These are phyloP conservation scores for Asparagopsis taxiformis DNA, from an alignment of 31 red algal species.

Conservation along the genomic window DNA sequence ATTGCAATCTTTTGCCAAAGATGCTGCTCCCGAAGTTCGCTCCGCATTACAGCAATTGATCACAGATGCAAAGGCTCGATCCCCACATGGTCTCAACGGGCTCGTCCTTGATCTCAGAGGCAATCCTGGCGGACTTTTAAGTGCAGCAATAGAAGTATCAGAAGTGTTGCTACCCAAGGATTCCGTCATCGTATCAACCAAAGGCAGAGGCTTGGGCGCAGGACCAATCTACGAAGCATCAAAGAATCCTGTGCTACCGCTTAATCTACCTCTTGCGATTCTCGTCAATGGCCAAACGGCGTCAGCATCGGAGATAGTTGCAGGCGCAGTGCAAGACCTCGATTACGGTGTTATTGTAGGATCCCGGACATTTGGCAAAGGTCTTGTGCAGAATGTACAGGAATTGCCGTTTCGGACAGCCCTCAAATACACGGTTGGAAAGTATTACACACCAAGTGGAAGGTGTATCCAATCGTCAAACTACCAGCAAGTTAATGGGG, in stretches of 20 bases:
- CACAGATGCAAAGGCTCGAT: background rate
- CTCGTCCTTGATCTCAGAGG: conserved; percentile 91
- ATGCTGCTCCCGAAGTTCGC: conserved; percentile 76
- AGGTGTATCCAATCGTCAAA: conserved; percentile 92
- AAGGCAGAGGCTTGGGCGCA: conserved; percentile 75
- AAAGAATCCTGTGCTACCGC: conserved; percentile 18
- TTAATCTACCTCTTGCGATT: conserved; percentile 62
- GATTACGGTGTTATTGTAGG: conserved; percentile 87
- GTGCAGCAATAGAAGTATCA: conserved; percentile 84
- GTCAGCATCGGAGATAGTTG: conserved; percentile 93
- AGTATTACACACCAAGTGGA: conserved; percentile 98
- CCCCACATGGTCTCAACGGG: conserved; percentile 19
- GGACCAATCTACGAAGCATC: conserved; percentile 45
- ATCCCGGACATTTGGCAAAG: conserved; percentile 89
- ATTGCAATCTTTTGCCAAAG: conserved; percentile 80
- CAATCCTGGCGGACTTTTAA: conserved; percentile 92
- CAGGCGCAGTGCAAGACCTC: conserved; percentile 95
- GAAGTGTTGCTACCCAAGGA: conserved; percentile 79
- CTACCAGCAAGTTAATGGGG: conserved; percentile 60
- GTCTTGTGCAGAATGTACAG: conserved; percentile 94
- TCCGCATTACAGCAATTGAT: conserved; percentile 39
- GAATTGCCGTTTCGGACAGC: conserved; percentile 88
- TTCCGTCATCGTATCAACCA: conserved; percentile 76
- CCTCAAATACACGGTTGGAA: conserved; percentile 92
- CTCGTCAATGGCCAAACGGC: conserved; percentile 90